Evolutionary conservation across 352 stramenopile genomes (phyloP).

Genomic region (Globisporangium barbulae): DNA sequence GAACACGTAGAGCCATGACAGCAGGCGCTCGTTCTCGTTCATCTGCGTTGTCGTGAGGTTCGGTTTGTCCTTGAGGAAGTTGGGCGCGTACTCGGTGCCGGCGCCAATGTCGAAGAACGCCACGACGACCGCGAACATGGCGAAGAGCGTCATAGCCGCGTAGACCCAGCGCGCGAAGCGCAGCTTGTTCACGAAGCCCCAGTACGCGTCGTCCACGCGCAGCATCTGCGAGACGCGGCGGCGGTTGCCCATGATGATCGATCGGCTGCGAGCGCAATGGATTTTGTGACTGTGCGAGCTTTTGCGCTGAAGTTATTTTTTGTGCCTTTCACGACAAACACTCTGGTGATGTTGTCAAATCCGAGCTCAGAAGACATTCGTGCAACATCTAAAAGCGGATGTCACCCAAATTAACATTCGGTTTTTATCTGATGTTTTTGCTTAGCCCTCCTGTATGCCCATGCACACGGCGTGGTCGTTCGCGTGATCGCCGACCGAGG

Average conservation of each 20-base stretch:
- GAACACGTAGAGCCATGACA: conserved; percentile 74
- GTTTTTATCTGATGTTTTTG: no score
- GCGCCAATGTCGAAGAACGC: conserved; percentile 68
- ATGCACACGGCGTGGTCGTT: no score
- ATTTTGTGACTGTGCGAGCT: background rate
- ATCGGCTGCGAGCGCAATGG: background rate
- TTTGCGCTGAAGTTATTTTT: background rate
- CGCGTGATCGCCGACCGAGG: no score
- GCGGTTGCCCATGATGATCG: conserved; percentile 51
- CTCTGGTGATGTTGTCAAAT: no score
- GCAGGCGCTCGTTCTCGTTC: conserved; percentile 69
- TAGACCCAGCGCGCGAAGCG: conserved; percentile 75
- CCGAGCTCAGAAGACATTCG: no score
- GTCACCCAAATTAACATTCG: no score
- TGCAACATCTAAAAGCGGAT: no score
- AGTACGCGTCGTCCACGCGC: conserved; percentile 71
- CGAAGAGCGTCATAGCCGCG: conserved; percentile 68
- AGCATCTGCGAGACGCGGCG: conserved; percentile 67
- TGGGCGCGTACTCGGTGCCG: conserved; percentile 44
- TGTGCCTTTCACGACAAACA: no score
- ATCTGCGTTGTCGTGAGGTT: conserved; percentile 49
- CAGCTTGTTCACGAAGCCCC: conserved; percentile 71
- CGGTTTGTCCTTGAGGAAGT: conserved; percentile 42
- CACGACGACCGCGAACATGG: conserved; percentile 73
- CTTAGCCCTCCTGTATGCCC: no score